Conservation (phyloP, 257 asterid species). For the Anisodus tanguticus region DNA sequence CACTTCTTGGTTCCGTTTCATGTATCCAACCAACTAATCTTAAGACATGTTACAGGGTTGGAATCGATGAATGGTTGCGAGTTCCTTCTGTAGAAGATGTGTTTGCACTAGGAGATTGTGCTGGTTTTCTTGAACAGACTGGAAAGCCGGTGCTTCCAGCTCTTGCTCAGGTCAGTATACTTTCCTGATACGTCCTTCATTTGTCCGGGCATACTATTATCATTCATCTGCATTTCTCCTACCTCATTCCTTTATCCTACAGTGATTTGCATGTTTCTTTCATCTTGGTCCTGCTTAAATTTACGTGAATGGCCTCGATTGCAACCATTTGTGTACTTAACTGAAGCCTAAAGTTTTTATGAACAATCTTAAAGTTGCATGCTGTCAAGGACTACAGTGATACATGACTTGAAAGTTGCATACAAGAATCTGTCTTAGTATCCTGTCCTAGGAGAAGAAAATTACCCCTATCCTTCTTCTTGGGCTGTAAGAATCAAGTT, state of each 20-base stretch:
- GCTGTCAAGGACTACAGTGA: neutral
- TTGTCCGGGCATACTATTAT: neutral
- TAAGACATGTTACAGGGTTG: constrained; percentile 56
- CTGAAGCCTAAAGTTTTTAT: neutral
- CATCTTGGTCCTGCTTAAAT: neutral
- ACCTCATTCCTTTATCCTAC: neutral
- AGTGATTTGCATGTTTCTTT: neutral
- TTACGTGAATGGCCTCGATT: neutral
- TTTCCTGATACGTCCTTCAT: neutral
- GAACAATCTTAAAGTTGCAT: neutral
- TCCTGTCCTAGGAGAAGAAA: neutral
- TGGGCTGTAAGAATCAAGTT: neutral
- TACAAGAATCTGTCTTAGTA: neutral
- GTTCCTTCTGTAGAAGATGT: constrained; percentile 86
- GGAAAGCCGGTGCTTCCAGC: constrained; percentile 92
- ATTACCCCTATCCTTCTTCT: neutral
- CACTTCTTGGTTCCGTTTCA: neutral
- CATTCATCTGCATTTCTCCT: neutral
- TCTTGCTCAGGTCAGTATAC: constrained; percentile 75
- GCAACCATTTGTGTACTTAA: neutral
- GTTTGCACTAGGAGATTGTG: constrained; percentile 89
- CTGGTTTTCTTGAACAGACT: constrained; percentile 82
- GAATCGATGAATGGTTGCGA: constrained; percentile 84
- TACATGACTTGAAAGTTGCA: neutral
- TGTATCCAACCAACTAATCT: neutral